A percentile compares a stretch with the other conserved stretches of the same genome.
Evolutionary conservation across 805 yeast genomes (phyloP).

Genomic region (Kodamaea jinghongensis): DNA sequence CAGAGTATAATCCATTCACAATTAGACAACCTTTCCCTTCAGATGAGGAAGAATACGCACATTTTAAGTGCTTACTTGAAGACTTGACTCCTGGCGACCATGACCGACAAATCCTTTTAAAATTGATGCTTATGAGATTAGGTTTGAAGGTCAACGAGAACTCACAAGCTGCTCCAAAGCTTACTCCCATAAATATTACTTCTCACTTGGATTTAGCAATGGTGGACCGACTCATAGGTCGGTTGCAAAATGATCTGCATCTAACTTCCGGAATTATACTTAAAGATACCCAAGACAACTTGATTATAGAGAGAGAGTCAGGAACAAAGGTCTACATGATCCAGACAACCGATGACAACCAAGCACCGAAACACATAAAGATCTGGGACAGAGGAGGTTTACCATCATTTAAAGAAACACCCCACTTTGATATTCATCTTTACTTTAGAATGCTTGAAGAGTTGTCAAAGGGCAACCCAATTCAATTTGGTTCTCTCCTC

Average conservation of each 20-base stretch:
- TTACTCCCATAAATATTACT: constrained; percentile 64
- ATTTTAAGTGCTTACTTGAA: constrained; percentile 17
- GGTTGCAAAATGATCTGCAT: constrained; percentile 21
- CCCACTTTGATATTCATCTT: constrained; percentile 58
- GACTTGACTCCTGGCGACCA: constrained; percentile 15
- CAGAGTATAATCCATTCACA: constrained; percentile 53
- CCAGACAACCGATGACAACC: not conserved
- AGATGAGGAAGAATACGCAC: constrained; percentile 23
- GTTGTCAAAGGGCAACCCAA: constrained; percentile 19
- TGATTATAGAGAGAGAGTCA: constrained; percentile 34
- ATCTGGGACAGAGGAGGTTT: constrained; percentile 37
- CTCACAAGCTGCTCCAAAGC: constrained; percentile 49
- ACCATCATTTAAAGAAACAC: constrained; percentile 42
- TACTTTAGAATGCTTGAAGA: constrained; percentile 48
- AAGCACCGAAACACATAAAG: constrained; percentile 48
- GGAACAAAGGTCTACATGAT: constrained; percentile 53
- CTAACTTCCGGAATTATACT: constrained; percentile 19
- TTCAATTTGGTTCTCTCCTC: constrained; percentile 57
- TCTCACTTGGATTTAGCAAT: constrained; percentile 35
- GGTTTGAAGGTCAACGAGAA: constrained; percentile 65
- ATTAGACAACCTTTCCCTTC: constrained; percentile 26
- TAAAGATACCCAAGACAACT: constrained; percentile 57
- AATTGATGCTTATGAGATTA: constrained; percentile 51
- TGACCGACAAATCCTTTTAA: constrained; percentile 55
- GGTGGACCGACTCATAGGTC: constrained; percentile 35